phyloP scores from a whole-genome alignment of 1,284 basidiomycete species.

The Schizopora paradoxa region DNA sequence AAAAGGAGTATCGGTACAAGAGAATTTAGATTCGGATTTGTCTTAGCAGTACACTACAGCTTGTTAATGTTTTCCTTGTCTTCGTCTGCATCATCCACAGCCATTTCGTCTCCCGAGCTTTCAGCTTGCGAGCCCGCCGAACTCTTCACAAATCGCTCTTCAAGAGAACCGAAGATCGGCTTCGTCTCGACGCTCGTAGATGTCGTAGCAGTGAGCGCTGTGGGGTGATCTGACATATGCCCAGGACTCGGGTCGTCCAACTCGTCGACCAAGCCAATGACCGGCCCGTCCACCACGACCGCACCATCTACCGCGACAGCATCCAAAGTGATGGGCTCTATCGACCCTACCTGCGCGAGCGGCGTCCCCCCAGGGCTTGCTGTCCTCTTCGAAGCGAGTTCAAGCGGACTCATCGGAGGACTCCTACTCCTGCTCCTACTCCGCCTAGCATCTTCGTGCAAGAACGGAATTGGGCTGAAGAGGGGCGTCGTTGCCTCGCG shows the following conservation, averaged over 20 bases:
- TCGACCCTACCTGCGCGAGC: conserved; percentile 22
- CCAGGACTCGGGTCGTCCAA: conserved; percentile 76
- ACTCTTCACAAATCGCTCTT: conserved; percentile 57
- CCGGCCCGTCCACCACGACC: conserved; percentile 4
- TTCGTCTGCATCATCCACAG: conserved; percentile 42
- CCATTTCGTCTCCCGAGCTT: conserved; percentile 32
- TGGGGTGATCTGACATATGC: conserved; percentile 75
- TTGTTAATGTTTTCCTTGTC: conserved; percentile 50
- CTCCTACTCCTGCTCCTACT: conserved; percentile 46
- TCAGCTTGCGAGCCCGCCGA: conserved; percentile 11
- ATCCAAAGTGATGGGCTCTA: conserved; percentile 37
- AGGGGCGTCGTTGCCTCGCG: conserved; percentile 63
- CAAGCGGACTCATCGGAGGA: conserved; percentile 67
- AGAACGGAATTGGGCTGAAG: conserved; percentile 80
- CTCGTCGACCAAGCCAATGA: conserved; percentile 72
- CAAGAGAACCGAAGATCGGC: conserved; percentile 48
- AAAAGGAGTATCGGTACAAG: no score
- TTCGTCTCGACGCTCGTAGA: conserved; percentile 22
- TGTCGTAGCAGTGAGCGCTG: conserved; percentile 62
- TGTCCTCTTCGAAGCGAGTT: conserved; percentile 38
- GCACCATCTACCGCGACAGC: background rate
- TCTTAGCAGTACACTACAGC: background rate
- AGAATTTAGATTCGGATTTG: background rate
- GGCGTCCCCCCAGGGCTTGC: conserved; percentile 27
- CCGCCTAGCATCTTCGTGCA: conserved; percentile 70